phyloP scores from a whole-genome alignment of 768 basidiomycete species.

The Tylopilus balloui region DNA sequence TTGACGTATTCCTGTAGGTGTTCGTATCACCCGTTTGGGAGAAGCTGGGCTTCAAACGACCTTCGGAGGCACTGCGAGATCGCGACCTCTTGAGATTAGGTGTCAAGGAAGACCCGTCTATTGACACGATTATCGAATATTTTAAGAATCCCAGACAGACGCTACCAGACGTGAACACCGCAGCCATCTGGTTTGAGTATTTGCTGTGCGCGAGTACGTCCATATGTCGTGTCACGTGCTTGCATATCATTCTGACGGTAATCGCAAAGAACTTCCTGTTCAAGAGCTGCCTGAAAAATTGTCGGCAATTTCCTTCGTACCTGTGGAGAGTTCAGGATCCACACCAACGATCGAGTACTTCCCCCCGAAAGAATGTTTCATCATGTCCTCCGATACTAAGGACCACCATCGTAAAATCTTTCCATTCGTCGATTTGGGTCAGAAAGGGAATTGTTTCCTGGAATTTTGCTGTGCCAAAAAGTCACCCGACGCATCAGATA shows the following conservation, averaged over 20 bases:
- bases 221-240: background rate
- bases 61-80: background rate
- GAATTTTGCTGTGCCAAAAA: conserved; percentile 12
- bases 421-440: conserved; percentile 14
- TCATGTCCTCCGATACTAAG: conserved; percentile 1
- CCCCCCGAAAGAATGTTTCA: conserved; percentile 14
- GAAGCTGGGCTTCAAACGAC: conserved; percentile 7
- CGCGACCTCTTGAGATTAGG: conserved; percentile 13
- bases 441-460: conserved; percentile 2
- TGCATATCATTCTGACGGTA: background rate
- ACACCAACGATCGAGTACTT: background rate
- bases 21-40: conserved; percentile 6
- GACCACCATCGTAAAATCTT: conserved; percentile 8
- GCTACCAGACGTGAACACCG: background rate
- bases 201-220: conserved; percentile 9
- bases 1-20: conserved; percentile 6
- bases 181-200: conserved; percentile 7
- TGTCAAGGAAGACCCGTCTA: conserved; percentile 6
- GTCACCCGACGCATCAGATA: conserved; percentile 12
- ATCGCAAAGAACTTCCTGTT: conserved; percentile 5
- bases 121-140: background rate
- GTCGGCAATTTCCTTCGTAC: conserved; percentile 11
- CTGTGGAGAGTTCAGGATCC: background rate
- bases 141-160: background rate
- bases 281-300: conserved; percentile 4